Evolutionary conservation across 331 rosid genomes (phyloP).

Genomic region (Ulmus americana): DNA sequence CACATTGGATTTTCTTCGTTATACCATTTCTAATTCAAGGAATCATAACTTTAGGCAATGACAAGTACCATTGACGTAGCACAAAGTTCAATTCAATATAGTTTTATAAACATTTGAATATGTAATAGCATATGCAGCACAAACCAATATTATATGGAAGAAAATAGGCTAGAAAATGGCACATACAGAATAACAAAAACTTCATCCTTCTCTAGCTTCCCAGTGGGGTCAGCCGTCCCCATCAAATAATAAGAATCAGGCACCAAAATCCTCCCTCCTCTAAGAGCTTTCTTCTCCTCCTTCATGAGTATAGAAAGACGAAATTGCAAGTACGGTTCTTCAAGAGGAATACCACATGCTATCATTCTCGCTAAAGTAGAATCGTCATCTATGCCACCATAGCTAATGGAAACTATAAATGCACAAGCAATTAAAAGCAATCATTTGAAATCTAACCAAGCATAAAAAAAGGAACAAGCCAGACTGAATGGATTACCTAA

Average conservation of each 20-base stretch:
- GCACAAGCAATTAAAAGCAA: neutral
- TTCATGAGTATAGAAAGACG: conserved; percentile 34
- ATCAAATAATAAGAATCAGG: conserved; percentile 54
- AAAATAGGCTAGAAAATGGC: conserved; percentile 8
- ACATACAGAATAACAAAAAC: conserved; percentile 77
- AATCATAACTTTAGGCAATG: neutral
- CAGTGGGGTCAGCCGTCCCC: conserved; percentile 88
- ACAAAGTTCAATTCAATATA: too few species aligned
- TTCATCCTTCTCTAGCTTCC: conserved; percentile 40
- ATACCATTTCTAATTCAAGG: neutral
- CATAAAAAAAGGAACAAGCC: neutral
- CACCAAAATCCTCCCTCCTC: conserved; percentile 45
- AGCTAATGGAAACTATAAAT: conserved; percentile 42
- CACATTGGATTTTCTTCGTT: neutral
- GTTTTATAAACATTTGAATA: too few species aligned
- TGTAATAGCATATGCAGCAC: neutral
- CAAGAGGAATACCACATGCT: conserved; percentile 59
- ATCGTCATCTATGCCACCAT: conserved; percentile 47
- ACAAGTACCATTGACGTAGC: too few species aligned
- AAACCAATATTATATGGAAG: neutral
- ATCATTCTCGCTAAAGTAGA: conserved; percentile 48
- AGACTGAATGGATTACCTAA: too few species aligned
- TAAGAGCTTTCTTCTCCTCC: conserved; percentile 40
- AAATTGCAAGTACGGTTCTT: conserved; percentile 55
- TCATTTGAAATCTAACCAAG: neutral